phyloP scores from a whole-genome alignment of 2,329 filamentous ascomycete species.

The Thelonectria blattea region DNA sequence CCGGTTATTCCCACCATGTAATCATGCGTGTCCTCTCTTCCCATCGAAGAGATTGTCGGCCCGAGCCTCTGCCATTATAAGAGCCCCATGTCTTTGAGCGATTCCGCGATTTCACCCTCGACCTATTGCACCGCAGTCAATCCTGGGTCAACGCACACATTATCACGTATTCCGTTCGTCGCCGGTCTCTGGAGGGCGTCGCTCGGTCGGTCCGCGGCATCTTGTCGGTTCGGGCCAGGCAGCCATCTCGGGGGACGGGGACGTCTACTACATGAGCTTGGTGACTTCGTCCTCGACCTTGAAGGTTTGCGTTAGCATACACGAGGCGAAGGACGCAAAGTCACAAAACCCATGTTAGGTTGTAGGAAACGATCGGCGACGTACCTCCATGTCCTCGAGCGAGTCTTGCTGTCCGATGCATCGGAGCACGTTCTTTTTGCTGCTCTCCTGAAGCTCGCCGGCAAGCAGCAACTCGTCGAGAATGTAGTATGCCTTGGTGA shows the following conservation, averaged over 20 bases:
- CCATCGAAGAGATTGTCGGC: slow-evolving; percentile 43
- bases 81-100: slow-evolving; percentile 40
- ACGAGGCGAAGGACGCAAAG: slow-evolving; percentile 27
- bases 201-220: slow-evolving; percentile 26
- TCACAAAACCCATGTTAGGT: slow-evolving; percentile 25
- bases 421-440: slow-evolving; percentile 97
- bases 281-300: slow-evolving; percentile 91
- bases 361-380: slow-evolving; percentile 47
- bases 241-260: slow-evolving; percentile 25
- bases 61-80: slow-evolving; percentile 41
- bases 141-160: slow-evolving; percentile 26
- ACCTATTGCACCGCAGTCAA: slow-evolving; percentile 42
- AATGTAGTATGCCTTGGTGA: slow-evolving; percentile 99
- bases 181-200: slow-evolving; percentile 16
- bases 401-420: slow-evolving; percentile 98
- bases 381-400: slow-evolving; percentile 98
- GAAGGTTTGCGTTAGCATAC: slow-evolving; percentile 40
- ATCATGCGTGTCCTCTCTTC: slow-evolving; percentile 42
- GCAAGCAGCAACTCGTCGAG: slow-evolving; percentile 94
- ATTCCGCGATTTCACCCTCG: slow-evolving; percentile 34
- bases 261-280: slow-evolving; percentile 76
- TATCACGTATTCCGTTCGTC: slow-evolving; percentile 17
- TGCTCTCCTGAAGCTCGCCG: slow-evolving; percentile 97
- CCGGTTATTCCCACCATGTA: slow-evolving; percentile 35
- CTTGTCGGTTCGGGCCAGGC: slow-evolving; percentile 24